Evolutionary conservation across 768 basidiomycete genomes (phyloP).

Genomic region (Exidia glandulosa): DNA sequence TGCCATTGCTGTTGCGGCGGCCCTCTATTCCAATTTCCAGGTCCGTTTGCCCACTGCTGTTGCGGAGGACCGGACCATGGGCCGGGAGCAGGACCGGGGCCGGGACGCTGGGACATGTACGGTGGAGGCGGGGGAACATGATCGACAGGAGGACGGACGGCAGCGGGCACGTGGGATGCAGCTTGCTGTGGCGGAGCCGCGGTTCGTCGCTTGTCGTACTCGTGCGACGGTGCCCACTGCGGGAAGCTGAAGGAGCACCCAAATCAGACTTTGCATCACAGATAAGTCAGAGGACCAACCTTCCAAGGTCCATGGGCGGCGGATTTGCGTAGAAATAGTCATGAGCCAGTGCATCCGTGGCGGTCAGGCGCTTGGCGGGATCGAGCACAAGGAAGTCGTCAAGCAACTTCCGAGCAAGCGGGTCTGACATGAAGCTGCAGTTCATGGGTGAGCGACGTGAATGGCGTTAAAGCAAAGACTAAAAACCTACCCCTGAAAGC

Average conservation of each 20-base stretch:
- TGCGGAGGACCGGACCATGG: not conserved
- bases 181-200: not conserved
- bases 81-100: not conserved
- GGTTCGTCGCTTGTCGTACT: slow-evolving; percentile 3
- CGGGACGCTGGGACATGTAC: not conserved
- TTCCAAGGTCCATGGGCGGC: slow-evolving; percentile 34
- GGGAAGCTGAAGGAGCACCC: slow-evolving; percentile 1
- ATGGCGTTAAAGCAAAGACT: not conserved
- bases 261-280: not conserved
- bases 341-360: slow-evolving; percentile 78
- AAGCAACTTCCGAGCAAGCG: slow-evolving; percentile 69
- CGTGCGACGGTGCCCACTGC: slow-evolving; percentile 6
- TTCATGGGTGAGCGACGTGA: not conserved
- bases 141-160: too few species aligned
- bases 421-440: slow-evolving; percentile 28
- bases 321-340: slow-evolving; percentile 94
- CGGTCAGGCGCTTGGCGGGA: slow-evolving; percentile 75
- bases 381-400: slow-evolving; percentile 77
- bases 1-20: not conserved
- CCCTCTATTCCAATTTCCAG: not conserved
- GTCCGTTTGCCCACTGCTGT: not conserved
- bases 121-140: not conserved
- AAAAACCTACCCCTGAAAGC: slow-evolving; percentile 47
- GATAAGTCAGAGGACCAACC: slow-evolving; percentile 13
- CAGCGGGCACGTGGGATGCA: too few species aligned